Percentiles rank a stretch among this genome's conserved stretches.
Conservation (phyloP, 345 rosid species). For the Arabidopsis suecica region DNA sequence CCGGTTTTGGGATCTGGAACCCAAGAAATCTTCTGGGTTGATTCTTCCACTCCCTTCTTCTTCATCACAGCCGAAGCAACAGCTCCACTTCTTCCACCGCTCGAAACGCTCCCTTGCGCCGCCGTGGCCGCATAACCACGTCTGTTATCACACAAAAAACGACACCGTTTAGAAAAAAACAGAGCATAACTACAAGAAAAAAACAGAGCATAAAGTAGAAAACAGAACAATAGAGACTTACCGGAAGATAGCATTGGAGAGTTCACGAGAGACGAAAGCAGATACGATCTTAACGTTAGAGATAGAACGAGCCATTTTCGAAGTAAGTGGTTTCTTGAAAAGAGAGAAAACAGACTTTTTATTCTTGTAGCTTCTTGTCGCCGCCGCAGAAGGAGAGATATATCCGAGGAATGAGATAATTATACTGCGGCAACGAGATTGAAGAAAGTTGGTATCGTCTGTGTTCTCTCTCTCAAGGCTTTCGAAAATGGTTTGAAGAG, state of each 20-base stretch:
- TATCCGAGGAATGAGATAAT: background rate
- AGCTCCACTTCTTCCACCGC: conserved; percentile 39
- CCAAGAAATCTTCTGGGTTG: conserved; percentile 66
- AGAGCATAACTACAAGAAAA: background rate
- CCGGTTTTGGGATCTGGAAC: conserved; percentile 90
- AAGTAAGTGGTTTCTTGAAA: conserved; percentile 2
- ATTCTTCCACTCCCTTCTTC: conserved; percentile 57
- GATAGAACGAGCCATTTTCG: conserved; percentile 47
- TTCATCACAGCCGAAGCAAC: conserved; percentile 41
- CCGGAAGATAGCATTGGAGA: conserved; percentile 49
- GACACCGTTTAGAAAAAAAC: conserved; percentile 36
- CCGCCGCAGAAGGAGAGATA: conserved; percentile 37
- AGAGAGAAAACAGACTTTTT: conserved; percentile 33
- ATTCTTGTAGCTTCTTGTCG: conserved; percentile 19
- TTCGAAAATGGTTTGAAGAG: conserved; percentile 21
- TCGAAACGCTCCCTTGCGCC: conserved; percentile 43
- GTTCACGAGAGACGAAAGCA: conserved; percentile 43
- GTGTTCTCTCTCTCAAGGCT: conserved; percentile 34
- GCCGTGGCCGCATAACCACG: conserved; percentile 49
- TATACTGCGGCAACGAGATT: conserved; percentile 37
- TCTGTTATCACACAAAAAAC: conserved; percentile 23
- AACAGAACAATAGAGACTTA: conserved; percentile 22
- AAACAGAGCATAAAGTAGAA: conserved; percentile 10
- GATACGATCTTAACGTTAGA: conserved; percentile 46
- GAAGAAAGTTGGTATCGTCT: conserved; percentile 37